Base-by-base conservation (phyloP, 1,139 yeast species). In the Nakaseomyces sp. region DNA sequence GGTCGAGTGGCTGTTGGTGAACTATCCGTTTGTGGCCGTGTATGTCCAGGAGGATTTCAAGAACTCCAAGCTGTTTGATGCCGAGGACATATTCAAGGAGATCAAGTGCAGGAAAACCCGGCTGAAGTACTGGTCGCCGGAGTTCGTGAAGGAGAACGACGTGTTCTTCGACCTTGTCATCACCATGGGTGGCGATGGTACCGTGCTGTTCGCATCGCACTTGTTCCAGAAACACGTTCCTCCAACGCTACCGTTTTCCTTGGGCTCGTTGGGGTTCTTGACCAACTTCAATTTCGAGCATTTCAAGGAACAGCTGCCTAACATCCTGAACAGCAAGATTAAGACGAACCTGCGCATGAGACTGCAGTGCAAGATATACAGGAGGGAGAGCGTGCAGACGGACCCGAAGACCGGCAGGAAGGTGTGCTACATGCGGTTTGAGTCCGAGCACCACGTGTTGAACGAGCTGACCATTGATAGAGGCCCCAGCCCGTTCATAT, bases 111-210 rank as follows among this genome's bases (percentile, higher is more conserved):
- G 47, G 7, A 42, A 51, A n/a, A 64, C 65, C 5, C 66, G 72
- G 43, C 64, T 86, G 40, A 72, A 71, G 54, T 86, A 72, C 61
- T 87, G 95, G 95, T 74, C 75, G 46, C 74, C 77, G 45, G 68
- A 71, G 17, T 68, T 79, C 49, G 74, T 87, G 9, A 60, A 63
- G 5, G 65, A 70, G 12, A 65, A 65, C 37, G 72, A 73, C 1
- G 79, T 79, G 41, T 63, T 69, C 38, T 80, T 86, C 53, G 95
- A 86, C 59, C 67, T 87, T 48, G 86, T 85, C 13, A 71, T 86
- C 18, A 83, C 95, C 0, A 64, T 85, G 28, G 95, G 95, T 15
- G 95, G 95, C 16, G 96, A 86, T 58, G 96, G 96, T 18, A 86
- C 95, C 0, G 95, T 87, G 4, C 66, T 86, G 37, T 84, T 78